Base-by-base conservation (phyloP, 2,329 filamentous ascomycete genomes). In the Ceratocystis ficicola region DNA sequence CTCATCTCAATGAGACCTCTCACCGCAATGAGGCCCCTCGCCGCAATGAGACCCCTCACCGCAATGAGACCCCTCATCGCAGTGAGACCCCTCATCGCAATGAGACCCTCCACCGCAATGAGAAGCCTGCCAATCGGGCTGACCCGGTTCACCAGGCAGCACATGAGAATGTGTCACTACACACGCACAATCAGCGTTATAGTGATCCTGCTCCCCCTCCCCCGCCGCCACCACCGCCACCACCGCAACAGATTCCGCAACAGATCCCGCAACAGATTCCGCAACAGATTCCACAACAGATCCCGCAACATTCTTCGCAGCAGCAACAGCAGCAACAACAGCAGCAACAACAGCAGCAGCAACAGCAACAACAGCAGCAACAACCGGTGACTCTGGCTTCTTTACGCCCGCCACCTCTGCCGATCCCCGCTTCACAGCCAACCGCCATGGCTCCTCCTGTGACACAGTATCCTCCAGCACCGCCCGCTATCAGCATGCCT, bases 401-500 rank as follows among this genome's bases (percentile, higher is more conserved):
- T 63, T 65, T 66, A 22, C 66, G 66, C n/a, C 69, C 68, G n/a
- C 65, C 44, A 10, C 66, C 69, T 5, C 64, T 65, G 15, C 60
- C 63, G 20, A 67, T 66, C 17, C 66, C 66, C n/a, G 44, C 36
- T 30, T 63, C 65, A 50, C 65, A 50, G 50, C 46, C 64, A 12
- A 65, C 65, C 3, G 28, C 67, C 10, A 68, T 30, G 25, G 59
- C 55, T 44, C 48, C 62, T 15, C 44, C 73, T 71, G 64, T 66
- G 68, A 20, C 73, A 70, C 48, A 59, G 28, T 44, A 60, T 59
- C 32, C 63, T n/a, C 63, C 52, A 5, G 28, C 59, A 20, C 46
- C 77, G 69, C 75, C 72, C 5, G 76, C 74, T 67, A 71, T 69
- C 67, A 77, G 75, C 64, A 74, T 74, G 17, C 73, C 65, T 6